These are phyloP conservation scores for Pseudonectria foliicola DNA, from an alignment of 2,329 filamentous ascomycete genomes.

Conservation along the genomic window DNA sequence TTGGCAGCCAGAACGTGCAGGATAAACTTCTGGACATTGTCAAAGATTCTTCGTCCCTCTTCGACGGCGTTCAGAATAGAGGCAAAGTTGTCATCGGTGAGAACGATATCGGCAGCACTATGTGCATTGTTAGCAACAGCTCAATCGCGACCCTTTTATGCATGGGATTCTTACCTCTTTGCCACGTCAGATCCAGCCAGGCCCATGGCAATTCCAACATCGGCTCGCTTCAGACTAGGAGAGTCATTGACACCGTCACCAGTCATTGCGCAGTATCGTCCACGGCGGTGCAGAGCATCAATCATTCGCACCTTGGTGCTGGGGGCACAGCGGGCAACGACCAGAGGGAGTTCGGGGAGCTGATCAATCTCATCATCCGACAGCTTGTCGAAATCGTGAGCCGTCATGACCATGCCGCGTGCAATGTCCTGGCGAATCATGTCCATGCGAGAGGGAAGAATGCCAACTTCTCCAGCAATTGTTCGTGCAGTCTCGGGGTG, in stretches of 20 bases:
- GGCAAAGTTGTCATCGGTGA: slow-evolving; percentile 63
- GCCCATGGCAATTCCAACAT: slow-evolving; percentile 67
- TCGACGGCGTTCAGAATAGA: slow-evolving; percentile 41
- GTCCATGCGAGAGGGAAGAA: slow-evolving; percentile 43
- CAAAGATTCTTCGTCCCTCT: slow-evolving; percentile 61
- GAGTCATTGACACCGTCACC: slow-evolving; percentile 66
- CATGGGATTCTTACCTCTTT: slow-evolving; percentile 41
- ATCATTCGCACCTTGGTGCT: slow-evolving; percentile 70
- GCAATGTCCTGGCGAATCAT: slow-evolving; percentile 36
- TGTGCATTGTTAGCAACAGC: no score
- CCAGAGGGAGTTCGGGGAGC: slow-evolving; percentile 56
- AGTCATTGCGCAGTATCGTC: slow-evolving; percentile 59
- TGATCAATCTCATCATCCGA: slow-evolving; percentile 55
- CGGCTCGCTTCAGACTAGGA: slow-evolving; percentile 57
- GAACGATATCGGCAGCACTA: slow-evolving; percentile 49
- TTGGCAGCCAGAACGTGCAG: slow-evolving; percentile 60
- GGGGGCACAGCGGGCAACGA: slow-evolving; percentile 64
- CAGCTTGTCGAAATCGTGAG: slow-evolving; percentile 56
- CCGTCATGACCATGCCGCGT: slow-evolving; percentile 54
- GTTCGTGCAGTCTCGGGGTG: slow-evolving; percentile 54
- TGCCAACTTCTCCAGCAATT: slow-evolving; percentile 54
- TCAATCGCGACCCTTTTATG: no score
- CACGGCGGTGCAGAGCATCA: slow-evolving; percentile 60
- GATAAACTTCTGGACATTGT: slow-evolving; percentile 67
- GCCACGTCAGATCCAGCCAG: slow-evolving; percentile 57